Conservation (phyloP, 345 rosid species). For the Ailanthus altissimus region DNA sequence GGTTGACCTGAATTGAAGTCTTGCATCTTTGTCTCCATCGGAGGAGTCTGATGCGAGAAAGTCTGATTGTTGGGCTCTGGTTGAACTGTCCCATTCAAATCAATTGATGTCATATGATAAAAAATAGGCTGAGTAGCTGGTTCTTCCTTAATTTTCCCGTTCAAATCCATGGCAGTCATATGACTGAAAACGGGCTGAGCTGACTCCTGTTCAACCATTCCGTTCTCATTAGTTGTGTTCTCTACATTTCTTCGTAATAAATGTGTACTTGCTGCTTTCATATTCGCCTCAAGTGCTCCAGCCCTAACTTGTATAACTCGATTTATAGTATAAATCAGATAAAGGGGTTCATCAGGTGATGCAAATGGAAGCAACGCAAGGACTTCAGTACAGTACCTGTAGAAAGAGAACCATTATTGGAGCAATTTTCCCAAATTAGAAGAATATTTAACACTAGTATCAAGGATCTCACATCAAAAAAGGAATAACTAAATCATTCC, state of each 20-base stretch:
- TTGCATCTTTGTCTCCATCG: slow-evolving; percentile 40
- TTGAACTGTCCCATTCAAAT: slow-evolving; percentile 60
- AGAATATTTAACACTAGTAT: slow-evolving; percentile 14
- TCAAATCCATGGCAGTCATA: slow-evolving; percentile 54
- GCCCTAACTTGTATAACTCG: slow-evolving; percentile 93
- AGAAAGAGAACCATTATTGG: slow-evolving; percentile 25
- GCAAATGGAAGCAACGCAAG: slow-evolving; percentile 95
- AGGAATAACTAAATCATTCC: slow-evolving; percentile 63
- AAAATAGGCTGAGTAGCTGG: slow-evolving; percentile 35
- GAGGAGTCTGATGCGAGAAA: slow-evolving; percentile 27
- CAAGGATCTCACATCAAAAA: slow-evolving; percentile 76
- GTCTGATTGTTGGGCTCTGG: slow-evolving; percentile 49
- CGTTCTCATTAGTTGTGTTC: slow-evolving; percentile 44
- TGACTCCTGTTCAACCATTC: slow-evolving; percentile 45
- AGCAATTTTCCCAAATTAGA: slow-evolving; percentile 17
- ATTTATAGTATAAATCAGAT: slow-evolving; percentile 86
- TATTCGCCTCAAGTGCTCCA: slow-evolving; percentile 88
- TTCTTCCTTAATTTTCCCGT: slow-evolving; percentile 50
- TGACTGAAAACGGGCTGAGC: slow-evolving; percentile 31
- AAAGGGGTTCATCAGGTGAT: slow-evolving; percentile 95
- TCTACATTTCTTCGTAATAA: slow-evolving; percentile 54
- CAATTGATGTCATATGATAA: slow-evolving; percentile 43
- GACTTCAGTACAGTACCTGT: slow-evolving; percentile 96
- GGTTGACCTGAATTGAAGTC: slow-evolving; percentile 38
- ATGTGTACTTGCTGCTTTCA: slow-evolving; percentile 67